Conservation (phyloP, 2,329 filamentous ascomycete species). For the Pseudopithomyces chartarum region DNA sequence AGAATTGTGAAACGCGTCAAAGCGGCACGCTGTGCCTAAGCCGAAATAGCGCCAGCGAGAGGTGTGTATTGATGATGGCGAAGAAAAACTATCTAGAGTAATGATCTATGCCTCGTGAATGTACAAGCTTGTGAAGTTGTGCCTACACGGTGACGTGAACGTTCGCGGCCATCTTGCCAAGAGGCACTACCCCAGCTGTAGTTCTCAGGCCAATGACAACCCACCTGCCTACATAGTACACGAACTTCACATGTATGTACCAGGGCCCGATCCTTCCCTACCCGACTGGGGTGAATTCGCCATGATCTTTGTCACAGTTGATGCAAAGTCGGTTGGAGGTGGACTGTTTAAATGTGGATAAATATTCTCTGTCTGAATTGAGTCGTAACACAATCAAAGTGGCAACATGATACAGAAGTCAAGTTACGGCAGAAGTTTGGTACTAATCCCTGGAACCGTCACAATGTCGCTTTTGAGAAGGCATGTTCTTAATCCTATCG, state of each 20-base stretch:
- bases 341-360: too few relatives aligned
- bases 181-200: not conserved
- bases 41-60: not conserved
- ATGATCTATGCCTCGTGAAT: not conserved
- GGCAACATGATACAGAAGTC: too few relatives aligned
- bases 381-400: too few relatives aligned
- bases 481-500: not conserved
- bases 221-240: conserved; percentile 4
- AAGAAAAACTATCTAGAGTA: too few relatives aligned
- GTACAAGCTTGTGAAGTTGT: conserved; percentile 5
- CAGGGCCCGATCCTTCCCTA: not conserved
- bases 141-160: conserved; percentile 3
- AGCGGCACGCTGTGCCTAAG: conserved; percentile 1
- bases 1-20: conserved; percentile 5
- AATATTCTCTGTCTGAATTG: too few relatives aligned
- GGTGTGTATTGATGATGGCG: not conserved
- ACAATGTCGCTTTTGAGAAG: not conserved
- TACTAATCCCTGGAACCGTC: too few relatives aligned
- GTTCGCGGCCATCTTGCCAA: conserved; percentile 3
- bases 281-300: not conserved
- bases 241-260: conserved; percentile 6
- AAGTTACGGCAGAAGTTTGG: too few relatives aligned
- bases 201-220: conserved; percentile 3
- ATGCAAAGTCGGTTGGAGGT: too few relatives aligned
- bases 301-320: too few relatives aligned